Percentiles rank a stretch among this genome's conserved stretches.
These are phyloP conservation scores for Globisporangium perplexum DNA, from an alignment of 352 stramenopile genomes.

Conservation along the genomic window DNA sequence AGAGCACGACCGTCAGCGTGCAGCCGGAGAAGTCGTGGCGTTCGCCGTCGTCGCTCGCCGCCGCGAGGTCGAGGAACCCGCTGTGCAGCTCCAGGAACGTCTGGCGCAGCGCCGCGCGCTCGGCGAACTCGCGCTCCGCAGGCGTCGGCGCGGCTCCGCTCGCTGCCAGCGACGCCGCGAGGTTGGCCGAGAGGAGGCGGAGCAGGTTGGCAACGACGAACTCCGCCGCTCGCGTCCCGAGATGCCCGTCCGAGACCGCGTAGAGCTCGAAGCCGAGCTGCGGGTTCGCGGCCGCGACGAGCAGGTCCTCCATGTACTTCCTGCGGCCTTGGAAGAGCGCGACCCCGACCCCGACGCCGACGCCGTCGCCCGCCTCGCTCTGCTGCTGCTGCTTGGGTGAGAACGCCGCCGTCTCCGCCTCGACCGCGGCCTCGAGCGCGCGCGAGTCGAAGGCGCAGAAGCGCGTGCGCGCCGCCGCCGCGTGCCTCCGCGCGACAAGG, in stretches of 20 bases:
- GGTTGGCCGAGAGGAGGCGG: conserved; percentile 24
- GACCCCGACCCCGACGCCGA: conserved; percentile 18
- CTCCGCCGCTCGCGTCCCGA: conserved; percentile 84
- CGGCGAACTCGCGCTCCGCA: conserved; percentile 24
- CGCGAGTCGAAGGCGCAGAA: conserved; percentile 57
- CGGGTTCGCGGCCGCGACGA: conserved; percentile 30
- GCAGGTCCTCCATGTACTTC: conserved; percentile 91
- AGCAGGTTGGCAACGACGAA: conserved; percentile 61
- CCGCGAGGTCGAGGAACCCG: conserved; percentile 28
- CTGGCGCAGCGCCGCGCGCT: conserved; percentile 58
- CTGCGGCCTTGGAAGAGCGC: conserved; percentile 88
- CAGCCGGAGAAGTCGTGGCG: conserved; percentile 67
- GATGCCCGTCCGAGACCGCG: conserved; percentile 94
- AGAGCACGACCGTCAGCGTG: conserved; percentile 70
- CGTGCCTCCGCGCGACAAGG: conserved; percentile 37
- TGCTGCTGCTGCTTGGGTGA: background rate
- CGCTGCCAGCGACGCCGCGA: conserved; percentile 17
- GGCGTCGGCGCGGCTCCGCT: background rate
- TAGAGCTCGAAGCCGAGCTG: conserved; percentile 82
- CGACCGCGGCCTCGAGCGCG: conserved; percentile 19
- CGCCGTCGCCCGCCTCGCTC: background rate
- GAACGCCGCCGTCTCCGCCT: conserved; percentile 14
- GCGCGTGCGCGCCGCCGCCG: conserved; percentile 16
- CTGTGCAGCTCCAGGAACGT: conserved; percentile 70
- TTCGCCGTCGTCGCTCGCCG: background rate